These are phyloP conservation scores for Neurospora discreta DNA, from an alignment of 495 filamentous ascomycete genomes.

Conservation along the genomic window DNA sequence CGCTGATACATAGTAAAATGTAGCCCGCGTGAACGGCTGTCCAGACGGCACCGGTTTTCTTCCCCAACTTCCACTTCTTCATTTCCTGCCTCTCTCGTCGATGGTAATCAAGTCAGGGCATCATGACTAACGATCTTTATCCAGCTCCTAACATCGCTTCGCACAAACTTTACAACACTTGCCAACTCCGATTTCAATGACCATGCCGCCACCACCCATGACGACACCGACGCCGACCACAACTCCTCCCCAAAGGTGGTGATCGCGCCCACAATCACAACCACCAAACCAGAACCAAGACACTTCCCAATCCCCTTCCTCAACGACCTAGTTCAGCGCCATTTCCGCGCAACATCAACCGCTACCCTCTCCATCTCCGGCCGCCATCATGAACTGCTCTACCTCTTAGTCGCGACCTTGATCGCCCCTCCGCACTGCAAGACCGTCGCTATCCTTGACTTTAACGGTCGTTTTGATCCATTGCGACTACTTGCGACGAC, in stretches of 20 bases:
- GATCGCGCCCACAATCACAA: background rate
- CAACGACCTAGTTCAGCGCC: conserved; percentile 26
- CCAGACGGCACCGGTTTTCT: background rate
- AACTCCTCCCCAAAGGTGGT: background rate
- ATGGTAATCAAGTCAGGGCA: background rate
- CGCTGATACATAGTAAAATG: background rate
- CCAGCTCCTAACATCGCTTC: conserved; percentile 37
- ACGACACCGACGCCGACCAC: background rate
- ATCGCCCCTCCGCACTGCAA: conserved; percentile 42
- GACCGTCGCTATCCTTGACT: conserved; percentile 60
- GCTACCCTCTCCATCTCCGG: conserved; percentile 33
- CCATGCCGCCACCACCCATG: background rate
- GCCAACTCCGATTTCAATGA: background rate
- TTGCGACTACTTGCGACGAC: conserved; percentile 34
- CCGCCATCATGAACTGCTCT: conserved; percentile 56
- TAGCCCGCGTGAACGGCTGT: background rate
- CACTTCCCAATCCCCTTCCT: conserved; percentile 32
- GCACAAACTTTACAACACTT: conserved; percentile 22
- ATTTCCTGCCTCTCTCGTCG: background rate
- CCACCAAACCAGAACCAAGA: background rate
- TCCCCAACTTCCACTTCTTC: background rate
- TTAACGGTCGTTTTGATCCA: conserved; percentile 55
- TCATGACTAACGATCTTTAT: background rate
- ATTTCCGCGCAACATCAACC: conserved; percentile 26
- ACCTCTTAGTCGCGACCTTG: conserved; percentile 47